Evolutionary conservation across 495 filamentous ascomycete genomes (phyloP).

Genomic region (Terfezia claveryi): DNA sequence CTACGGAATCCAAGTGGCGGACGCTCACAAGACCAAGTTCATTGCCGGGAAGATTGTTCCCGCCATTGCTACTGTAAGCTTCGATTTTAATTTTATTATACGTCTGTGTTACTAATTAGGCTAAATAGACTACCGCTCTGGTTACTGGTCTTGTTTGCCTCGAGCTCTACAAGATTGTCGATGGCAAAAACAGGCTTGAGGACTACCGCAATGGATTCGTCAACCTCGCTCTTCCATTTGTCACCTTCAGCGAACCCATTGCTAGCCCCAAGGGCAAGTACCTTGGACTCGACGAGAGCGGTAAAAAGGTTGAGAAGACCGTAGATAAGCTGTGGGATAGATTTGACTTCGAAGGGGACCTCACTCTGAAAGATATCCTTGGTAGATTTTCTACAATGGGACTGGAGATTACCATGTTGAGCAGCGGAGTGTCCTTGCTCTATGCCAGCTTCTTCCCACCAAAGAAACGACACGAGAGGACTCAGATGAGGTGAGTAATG

Average conservation of each 20-base stretch:
- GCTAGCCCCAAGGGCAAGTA: constrained; percentile 82
- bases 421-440: constrained; percentile 86
- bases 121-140: constrained; percentile 50
- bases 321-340: constrained; percentile 97
- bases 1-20: constrained; percentile 80
- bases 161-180: constrained; percentile 90
- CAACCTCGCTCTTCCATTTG: constrained; percentile 91
- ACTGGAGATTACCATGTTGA: constrained; percentile 72
- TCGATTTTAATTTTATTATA: not conserved
- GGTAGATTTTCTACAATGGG: constrained; percentile 60
- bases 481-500: constrained; percentile 29
- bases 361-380: constrained; percentile 65
- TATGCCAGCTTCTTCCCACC: constrained; percentile 90
- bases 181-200: constrained; percentile 83
- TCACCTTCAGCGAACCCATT: constrained; percentile 94
- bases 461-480: constrained; percentile 65
- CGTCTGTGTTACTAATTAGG: not conserved
- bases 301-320: constrained; percentile 47
- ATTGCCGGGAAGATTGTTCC: constrained; percentile 99
- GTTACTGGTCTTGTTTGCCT: constrained; percentile 84
- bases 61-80: constrained; percentile 45
- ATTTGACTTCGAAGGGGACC: constrained; percentile 62
- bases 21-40: constrained; percentile 95
- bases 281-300: constrained; percentile 25
- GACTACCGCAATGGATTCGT: constrained; percentile 99